phyloP scores from a whole-genome alignment of 192 early-diverging fungal species.

The Obelidium mucronatum region DNA sequence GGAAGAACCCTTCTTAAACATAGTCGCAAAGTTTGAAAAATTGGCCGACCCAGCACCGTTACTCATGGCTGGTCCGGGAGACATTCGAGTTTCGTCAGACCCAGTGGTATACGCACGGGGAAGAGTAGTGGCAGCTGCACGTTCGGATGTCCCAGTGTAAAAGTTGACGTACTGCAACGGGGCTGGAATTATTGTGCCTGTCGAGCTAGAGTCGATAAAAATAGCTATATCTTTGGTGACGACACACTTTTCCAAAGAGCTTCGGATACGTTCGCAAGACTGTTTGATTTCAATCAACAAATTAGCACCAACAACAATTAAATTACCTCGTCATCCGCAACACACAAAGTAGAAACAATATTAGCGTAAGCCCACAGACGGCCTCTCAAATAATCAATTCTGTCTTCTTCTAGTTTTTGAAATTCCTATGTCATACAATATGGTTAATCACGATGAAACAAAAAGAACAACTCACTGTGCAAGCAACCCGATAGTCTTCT shows the following conservation, averaged over 20 bases:
- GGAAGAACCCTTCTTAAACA: neutral
- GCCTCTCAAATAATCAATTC: slow-evolving; percentile 56
- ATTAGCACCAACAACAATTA: neutral
- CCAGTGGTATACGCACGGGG: neutral
- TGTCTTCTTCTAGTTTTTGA: slow-evolving; percentile 61
- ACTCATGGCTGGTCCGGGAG: neutral
- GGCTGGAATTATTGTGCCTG: slow-evolving; percentile 54
- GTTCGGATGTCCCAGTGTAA: slow-evolving; percentile 45
- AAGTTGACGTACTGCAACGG: slow-evolving; percentile 56
- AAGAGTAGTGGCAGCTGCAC: slow-evolving; percentile 6
- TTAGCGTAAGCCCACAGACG: slow-evolving; percentile 64
- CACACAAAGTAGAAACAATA: slow-evolving; percentile 59
- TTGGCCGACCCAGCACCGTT: neutral
- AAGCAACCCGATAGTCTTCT: slow-evolving; percentile 49
- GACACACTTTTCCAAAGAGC: slow-evolving; percentile 56
- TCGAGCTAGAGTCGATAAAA: slow-evolving; percentile 48
- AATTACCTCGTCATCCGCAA: slow-evolving; percentile 58
- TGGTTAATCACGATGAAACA: neutral
- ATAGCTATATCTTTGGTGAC: slow-evolving; percentile 51
- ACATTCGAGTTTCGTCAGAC: no score
- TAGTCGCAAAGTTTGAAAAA: slow-evolving; percentile 29
- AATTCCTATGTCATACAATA: no score
- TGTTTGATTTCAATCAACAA: slow-evolving; percentile 15
- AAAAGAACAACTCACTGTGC: slow-evolving; percentile 37
- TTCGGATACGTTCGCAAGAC: slow-evolving; percentile 61